Evolutionary conservation across 495 filamentous ascomycete genomes (phyloP), one percentile per base, ranked within the genome.

Genomic region (Aspergillus nanangensis): DNA sequence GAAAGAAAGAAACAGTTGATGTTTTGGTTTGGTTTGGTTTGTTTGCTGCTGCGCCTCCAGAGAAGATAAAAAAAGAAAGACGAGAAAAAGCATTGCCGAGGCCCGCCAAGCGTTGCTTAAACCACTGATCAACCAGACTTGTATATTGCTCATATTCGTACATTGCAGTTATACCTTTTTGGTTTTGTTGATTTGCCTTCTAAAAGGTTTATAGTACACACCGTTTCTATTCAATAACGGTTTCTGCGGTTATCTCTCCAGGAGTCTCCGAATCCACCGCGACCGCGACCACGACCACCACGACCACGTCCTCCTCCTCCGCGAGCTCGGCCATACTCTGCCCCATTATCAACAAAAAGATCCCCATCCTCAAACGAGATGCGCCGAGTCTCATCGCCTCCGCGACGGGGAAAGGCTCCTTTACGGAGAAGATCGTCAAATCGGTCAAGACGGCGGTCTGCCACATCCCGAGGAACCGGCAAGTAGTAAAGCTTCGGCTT

Each of bases 321-420:
- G 11, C 44, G 22, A 40, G 67, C 60, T 37, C 59, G 50, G 5
- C 63, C 50, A 52, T 81, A 80, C 59, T 95, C 89, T 4, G 77
- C 76, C 3, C 89, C 90, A 48, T 78, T 68, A 63, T 95, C 88
- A 37, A 94, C 85, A 36, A 95, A 75, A 0, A 61, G 35, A 48
- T 83, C 79, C 1, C 73, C 77, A 44, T 86, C 73, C 66, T 94
- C 87, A 56, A 95, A 96, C 0, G 81, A 84, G 60, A 86, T 92
- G 23, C 87, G 74, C 39, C 85, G 78, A 61, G 82, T 81, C 19
- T 88, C 80, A 33, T 80, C 80, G 29, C 80, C 80, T 21, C 79
- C 67, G 61, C 71, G 53, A 34, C 67, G 59, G 48, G 59, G 48
- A 50, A 64, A 59, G 56, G 69, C 34, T 54, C 76, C 56, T 66